These are phyloP conservation scores for Pleurotus giganteus DNA, from an alignment of 768 basidiomycete species.

Conservation along the genomic window DNA sequence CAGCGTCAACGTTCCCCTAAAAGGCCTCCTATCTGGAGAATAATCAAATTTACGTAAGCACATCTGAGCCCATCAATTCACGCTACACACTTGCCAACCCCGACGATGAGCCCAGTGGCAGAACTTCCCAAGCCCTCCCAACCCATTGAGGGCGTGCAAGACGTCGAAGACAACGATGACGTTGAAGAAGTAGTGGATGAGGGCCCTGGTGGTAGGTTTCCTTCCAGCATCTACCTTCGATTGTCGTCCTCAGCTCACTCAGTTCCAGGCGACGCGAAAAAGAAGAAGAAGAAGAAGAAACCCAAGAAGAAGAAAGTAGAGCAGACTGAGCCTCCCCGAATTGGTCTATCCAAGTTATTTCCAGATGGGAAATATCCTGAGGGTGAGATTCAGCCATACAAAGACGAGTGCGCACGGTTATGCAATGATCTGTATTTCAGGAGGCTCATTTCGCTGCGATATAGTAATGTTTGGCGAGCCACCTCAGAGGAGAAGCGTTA, in stretches of 20 bases:
- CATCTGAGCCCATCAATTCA: no score
- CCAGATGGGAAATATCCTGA: slow-evolving; percentile 84
- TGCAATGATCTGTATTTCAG: slow-evolving; percentile 6
- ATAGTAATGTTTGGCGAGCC: slow-evolving; percentile 84
- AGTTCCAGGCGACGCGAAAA: slow-evolving; percentile 52
- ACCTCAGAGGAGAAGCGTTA: slow-evolving; percentile 91
- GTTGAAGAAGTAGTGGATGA: slow-evolving; percentile 16
- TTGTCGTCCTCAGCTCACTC: neutral
- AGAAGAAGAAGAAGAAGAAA: slow-evolving; percentile 96
- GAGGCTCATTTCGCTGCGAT: slow-evolving; percentile 5
- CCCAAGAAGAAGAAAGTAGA: slow-evolving; percentile 78
- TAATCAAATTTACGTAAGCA: no score
- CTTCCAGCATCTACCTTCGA: neutral
- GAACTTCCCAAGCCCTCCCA: slow-evolving; percentile 5
- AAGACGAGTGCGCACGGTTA: slow-evolving; percentile 70
- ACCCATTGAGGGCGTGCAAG: neutral
- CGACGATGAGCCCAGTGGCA: slow-evolving; percentile 11
- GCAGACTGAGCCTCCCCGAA: slow-evolving; percentile 90
- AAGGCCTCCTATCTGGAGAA: no score
- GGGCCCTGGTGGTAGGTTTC: slow-evolving; percentile 5
- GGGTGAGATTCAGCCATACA: slow-evolving; percentile 90
- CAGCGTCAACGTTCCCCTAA: no score
- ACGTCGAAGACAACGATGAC: slow-evolving; percentile 14
- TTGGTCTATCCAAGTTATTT: slow-evolving; percentile 88
- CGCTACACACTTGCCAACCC: no score